Evolutionary conservation across 2,329 filamentous ascomycete species (phyloP).

Genomic region (Neurospora sp.): DNA sequence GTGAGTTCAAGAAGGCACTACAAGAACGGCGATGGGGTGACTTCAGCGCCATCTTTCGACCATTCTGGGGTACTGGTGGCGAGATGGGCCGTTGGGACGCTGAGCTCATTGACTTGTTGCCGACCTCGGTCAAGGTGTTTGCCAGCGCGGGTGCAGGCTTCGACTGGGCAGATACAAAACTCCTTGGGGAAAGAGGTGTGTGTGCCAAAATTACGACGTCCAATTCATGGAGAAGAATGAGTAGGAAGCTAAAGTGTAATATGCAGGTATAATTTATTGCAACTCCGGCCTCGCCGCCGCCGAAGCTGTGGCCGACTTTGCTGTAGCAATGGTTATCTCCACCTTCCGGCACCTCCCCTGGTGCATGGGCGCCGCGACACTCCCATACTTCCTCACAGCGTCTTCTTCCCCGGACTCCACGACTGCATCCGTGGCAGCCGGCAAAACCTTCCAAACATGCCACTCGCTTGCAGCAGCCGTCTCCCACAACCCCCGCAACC

Average conservation of each 20-base stretch:
- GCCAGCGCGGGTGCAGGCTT: slow-evolving; percentile 56
- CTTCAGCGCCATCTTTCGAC: slow-evolving; percentile 43
- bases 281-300: slow-evolving; percentile 62
- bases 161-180: slow-evolving; percentile 55
- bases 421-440: not conserved
- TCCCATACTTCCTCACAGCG: slow-evolving; percentile 21
- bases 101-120: slow-evolving; percentile 48
- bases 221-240: not conserved
- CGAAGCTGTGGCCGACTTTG: slow-evolving; percentile 64
- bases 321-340: slow-evolving; percentile 57
- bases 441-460: slow-evolving; percentile 41
- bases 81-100: slow-evolving; percentile 58
- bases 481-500: slow-evolving; percentile 54
- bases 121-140: slow-evolving; percentile 47
- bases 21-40: slow-evolving; percentile 43
- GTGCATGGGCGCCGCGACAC: slow-evolving; percentile 47
- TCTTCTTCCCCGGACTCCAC: slow-evolving; percentile 2
- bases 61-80: slow-evolving; percentile 50
- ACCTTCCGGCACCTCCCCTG: slow-evolving; percentile 61
- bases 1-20: slow-evolving; percentile 39
- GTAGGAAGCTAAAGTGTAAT: not conserved
- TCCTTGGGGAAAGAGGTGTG: slow-evolving; percentile 50
- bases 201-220: not conserved
- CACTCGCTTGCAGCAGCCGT: slow-evolving; percentile 49
- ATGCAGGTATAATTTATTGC: slow-evolving; percentile 56